Conservation (phyloP, 345 rosid genomes). For the Camelina laxa region DNA sequence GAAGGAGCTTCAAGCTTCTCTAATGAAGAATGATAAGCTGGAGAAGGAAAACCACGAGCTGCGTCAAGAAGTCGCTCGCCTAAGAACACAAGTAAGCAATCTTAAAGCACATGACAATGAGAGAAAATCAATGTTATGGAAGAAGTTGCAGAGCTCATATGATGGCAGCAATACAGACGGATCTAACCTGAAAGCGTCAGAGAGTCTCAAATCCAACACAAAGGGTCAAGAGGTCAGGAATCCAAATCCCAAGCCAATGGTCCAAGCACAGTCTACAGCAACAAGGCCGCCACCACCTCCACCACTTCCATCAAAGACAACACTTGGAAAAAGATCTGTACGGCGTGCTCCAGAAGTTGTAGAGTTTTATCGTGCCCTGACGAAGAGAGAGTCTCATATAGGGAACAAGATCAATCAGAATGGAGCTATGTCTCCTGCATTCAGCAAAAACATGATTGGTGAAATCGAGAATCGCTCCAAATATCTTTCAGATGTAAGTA, state of each 20-base stretch:
- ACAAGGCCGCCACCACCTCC: slow-evolving; percentile 72
- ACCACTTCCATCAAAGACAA: slow-evolving; percentile 64
- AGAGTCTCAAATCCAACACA: slow-evolving; percentile 46
- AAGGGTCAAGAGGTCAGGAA: slow-evolving; percentile 43
- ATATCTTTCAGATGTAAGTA: slow-evolving; percentile 88
- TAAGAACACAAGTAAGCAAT: slow-evolving; percentile 70
- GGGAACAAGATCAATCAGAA: slow-evolving; percentile 53
- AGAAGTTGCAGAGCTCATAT: slow-evolving; percentile 73
- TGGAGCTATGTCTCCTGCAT: slow-evolving; percentile 50
- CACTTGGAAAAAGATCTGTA: slow-evolving; percentile 58
- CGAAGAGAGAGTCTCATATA: slow-evolving; percentile 63
- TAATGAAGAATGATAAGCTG: slow-evolving; percentile 55
- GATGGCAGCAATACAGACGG: slow-evolving; percentile 47
- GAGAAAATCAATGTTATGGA: slow-evolving; percentile 86
- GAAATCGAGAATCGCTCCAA: slow-evolving; percentile 94
- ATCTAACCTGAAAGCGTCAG: slow-evolving; percentile 53
- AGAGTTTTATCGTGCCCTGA: slow-evolving; percentile 82
- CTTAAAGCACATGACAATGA: slow-evolving; percentile 86
- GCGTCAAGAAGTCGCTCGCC: slow-evolving; percentile 65
- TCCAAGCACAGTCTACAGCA: slow-evolving; percentile 31
- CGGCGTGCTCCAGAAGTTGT: slow-evolving; percentile 82
- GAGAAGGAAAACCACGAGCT: slow-evolving; percentile 82
- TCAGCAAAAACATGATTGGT: slow-evolving; percentile 80
- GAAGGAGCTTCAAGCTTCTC: slow-evolving; percentile 71
- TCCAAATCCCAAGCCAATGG: slow-evolving; percentile 48